phyloP scores from a whole-genome alignment of 2,329 filamentous ascomycete species.

The Aspergillus sp. region DNA sequence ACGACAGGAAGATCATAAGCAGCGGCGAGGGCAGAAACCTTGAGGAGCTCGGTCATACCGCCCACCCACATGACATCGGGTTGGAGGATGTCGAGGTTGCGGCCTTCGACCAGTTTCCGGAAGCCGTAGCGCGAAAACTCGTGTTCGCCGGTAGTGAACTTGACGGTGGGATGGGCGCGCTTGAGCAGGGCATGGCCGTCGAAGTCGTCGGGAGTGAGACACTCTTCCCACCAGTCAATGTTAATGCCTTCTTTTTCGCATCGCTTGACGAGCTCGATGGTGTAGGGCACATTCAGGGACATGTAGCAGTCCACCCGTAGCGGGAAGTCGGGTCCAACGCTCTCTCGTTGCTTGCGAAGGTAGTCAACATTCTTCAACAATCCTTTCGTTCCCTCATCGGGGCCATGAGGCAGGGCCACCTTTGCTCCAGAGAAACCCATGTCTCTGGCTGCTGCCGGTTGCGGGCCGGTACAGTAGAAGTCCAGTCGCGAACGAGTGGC shows the following conservation, averaged over 20 bases:
- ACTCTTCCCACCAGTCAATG: slow-evolving; percentile 98
- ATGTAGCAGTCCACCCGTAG: slow-evolving; percentile 97
- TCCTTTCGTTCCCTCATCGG: slow-evolving; percentile 75
- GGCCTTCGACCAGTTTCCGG: slow-evolving; percentile 84
- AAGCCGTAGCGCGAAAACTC: slow-evolving; percentile 93
- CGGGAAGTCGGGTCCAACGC: slow-evolving; percentile 82
- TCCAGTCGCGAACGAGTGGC: slow-evolving; percentile 75
- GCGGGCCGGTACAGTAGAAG: slow-evolving; percentile 93
- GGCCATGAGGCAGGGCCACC: slow-evolving; percentile 81
- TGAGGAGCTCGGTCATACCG: slow-evolving; percentile 84
- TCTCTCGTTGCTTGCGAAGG: slow-evolving; percentile 73
- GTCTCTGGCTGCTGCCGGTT: slow-evolving; percentile 68
- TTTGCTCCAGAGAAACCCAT: slow-evolving; percentile 92
- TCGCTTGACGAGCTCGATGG: slow-evolving; percentile 80
- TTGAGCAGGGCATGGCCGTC: slow-evolving; percentile 88
- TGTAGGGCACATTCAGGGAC: slow-evolving; percentile 88
- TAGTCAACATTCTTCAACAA: slow-evolving; percentile 87
- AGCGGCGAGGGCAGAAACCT: slow-evolving; percentile 78
- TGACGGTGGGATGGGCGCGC: slow-evolving; percentile 78
- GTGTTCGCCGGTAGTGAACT: slow-evolving; percentile 94
- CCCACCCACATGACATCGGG: slow-evolving; percentile 98
- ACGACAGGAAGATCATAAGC: slow-evolving; percentile 94
- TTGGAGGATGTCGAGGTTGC: slow-evolving; percentile 89
- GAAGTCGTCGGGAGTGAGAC: slow-evolving; percentile 81
- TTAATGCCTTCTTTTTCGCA: slow-evolving; percentile 72